These are phyloP conservation scores for Ordospora pajunii DNA, from an alignment of 371 early-diverging fungal genomes.

Conservation along the genomic window DNA sequence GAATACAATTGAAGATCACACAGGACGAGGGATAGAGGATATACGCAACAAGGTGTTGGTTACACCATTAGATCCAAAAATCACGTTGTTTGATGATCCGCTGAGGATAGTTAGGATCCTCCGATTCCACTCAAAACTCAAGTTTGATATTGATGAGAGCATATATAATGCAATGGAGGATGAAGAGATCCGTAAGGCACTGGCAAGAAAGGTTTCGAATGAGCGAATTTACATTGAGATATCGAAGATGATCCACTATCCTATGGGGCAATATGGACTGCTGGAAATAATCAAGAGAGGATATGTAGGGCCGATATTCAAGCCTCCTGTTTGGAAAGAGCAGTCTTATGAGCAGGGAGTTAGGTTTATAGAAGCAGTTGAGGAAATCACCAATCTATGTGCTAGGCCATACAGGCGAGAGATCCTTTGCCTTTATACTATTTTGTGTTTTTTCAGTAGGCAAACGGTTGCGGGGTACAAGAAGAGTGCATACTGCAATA, in stretches of 20 bases:
- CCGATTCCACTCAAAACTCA: slow-evolving; percentile 81
- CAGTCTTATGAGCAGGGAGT: background rate
- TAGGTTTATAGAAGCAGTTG: background rate
- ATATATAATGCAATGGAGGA: slow-evolving; percentile 64
- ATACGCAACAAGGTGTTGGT: slow-evolving; percentile 60
- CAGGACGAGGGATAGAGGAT: slow-evolving; percentile 63
- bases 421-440: background rate
- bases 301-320: slow-evolving; percentile 29
- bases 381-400: background rate
- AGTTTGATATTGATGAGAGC: slow-evolving; percentile 68
- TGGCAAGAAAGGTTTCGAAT: slow-evolving; percentile 75
- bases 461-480: background rate
- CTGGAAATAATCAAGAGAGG: slow-evolving; percentile 27
- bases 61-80: slow-evolving; percentile 80
- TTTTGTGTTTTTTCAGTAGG: background rate
- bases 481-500: background rate
- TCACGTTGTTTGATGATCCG: slow-evolving; percentile 92
- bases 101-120: slow-evolving; percentile 85
- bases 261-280: slow-evolving; percentile 37
- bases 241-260: slow-evolving; percentile 77
- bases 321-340: background rate
- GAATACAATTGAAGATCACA: slow-evolving; percentile 77
- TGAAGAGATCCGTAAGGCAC: slow-evolving; percentile 59
- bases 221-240: slow-evolving; percentile 87
- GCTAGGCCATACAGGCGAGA: slow-evolving; percentile 2